These are phyloP conservation scores for Sphagnum fallax DNA, from an alignment of 228 moss, liverwort and hornwort species.

Conservation along the genomic window DNA sequence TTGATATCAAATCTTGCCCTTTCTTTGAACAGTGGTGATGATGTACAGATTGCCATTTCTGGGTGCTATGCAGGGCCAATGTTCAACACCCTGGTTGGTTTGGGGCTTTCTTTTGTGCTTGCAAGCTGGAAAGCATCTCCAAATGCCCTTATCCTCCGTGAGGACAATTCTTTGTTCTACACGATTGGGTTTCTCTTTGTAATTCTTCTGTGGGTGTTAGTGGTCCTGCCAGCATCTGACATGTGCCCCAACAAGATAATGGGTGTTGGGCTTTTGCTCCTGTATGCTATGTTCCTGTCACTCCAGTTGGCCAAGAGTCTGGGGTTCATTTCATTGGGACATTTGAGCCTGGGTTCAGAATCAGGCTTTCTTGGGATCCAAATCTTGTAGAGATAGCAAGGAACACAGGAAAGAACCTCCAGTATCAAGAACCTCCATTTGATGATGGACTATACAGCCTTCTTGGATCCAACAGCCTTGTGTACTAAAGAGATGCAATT, in stretches of 20 bases:
- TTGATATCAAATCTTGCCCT: slow-evolving; percentile 82
- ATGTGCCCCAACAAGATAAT: slow-evolving; percentile 77
- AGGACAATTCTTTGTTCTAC: slow-evolving; percentile 63
- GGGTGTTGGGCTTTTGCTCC: slow-evolving; percentile 70
- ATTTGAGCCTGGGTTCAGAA: no score
- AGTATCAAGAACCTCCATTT: no score
- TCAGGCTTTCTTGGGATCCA: no score
- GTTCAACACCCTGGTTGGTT: slow-evolving; percentile 89
- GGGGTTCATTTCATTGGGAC: slow-evolving; percentile 22
- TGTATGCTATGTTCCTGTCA: slow-evolving; percentile 62
- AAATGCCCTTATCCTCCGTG: slow-evolving; percentile 45
- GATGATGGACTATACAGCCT: no score
- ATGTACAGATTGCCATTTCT: slow-evolving; percentile 85
- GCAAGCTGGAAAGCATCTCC: slow-evolving; percentile 86
- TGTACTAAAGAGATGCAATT: no score
- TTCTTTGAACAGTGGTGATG: slow-evolving; percentile 54
- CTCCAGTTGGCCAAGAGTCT: slow-evolving; percentile 38
- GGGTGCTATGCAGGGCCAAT: slow-evolving; percentile 97
- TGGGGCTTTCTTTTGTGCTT: slow-evolving; percentile 78
- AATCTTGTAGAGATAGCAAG: no score
- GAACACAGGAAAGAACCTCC: no score
- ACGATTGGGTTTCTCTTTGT: slow-evolving; percentile 77
- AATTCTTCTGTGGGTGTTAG: slow-evolving; percentile 68
- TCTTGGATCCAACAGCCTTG: no score
- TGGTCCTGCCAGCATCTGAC: slow-evolving; percentile 41